These are phyloP conservation scores for Zygoascus hellenicus DNA, from an alignment of 1,139 yeast genomes.

Conservation along the genomic window DNA sequence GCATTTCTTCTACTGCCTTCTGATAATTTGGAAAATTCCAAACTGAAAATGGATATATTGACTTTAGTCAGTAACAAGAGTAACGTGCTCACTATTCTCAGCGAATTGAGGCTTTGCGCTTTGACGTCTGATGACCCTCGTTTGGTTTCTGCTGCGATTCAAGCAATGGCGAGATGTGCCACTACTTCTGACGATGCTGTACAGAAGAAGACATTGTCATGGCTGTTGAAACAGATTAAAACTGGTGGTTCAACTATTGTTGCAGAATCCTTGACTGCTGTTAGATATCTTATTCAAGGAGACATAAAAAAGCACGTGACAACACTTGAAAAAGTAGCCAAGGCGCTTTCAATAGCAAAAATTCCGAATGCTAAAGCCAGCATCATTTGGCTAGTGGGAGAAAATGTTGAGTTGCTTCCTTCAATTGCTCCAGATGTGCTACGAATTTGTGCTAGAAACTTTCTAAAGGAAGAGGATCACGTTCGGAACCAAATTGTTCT, in stretches of 20 bases:
- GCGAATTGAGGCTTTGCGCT: constrained; percentile 65
- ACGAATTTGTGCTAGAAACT: constrained; percentile 50
- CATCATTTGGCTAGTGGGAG: constrained; percentile 88
- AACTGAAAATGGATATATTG: constrained; percentile 58
- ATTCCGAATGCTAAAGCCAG: constrained; percentile 61
- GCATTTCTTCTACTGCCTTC: constrained; percentile 56
- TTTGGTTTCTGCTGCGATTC: constrained; percentile 52
- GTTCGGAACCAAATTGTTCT: constrained; percentile 70
- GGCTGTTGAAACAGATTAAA: constrained; percentile 42
- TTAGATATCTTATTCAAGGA: constrained; percentile 68
- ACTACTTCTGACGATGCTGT: constrained; percentile 24
- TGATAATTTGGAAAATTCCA: constrained; percentile 46
- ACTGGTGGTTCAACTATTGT: constrained; percentile 34
- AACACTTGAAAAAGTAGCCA: constrained; percentile 41
- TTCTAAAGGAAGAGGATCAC: constrained; percentile 49
- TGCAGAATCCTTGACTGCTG: constrained; percentile 59
- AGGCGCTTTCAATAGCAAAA: constrained; percentile 17
- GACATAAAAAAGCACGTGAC: constrained; percentile 42
- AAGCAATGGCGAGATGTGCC: constrained; percentile 53
- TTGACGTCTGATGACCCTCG: constrained; percentile 35
- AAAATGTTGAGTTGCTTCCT: constrained; percentile 48
- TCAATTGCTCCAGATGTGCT: constrained; percentile 73
- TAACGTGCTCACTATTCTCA: constrained; percentile 50
- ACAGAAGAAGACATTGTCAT: constrained; percentile 31
- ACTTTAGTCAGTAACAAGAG: constrained; percentile 50